Base-by-base conservation (phyloP, 768 basidiomycete species). In the Naganishia vishniacii region DNA sequence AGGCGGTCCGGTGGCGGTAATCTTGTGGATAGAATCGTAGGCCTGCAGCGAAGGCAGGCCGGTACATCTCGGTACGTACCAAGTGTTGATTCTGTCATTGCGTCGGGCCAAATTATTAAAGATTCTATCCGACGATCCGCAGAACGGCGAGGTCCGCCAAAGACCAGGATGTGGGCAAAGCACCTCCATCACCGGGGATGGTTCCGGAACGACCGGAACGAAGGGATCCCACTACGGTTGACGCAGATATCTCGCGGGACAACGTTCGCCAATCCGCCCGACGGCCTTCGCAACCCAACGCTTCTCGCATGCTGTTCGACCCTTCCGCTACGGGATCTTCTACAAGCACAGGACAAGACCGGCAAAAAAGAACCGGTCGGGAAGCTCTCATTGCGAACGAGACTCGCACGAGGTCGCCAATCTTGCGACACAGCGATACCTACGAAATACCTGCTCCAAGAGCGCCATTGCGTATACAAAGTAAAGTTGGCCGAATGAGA, bases 11-110 rank as follows among this genome's bases (percentile, higher is more conserved):
- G 53, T 25, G 47, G 61, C 26, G 61, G 45, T 4, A 40, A 58
- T 23, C 37, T 62, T 11, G 37, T 62, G 31, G 48, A 62, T 26
- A 20, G 48, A 18, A 62, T 62, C 25, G 61, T 62, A 12, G 61
- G 46, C 16, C 15, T 48, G 47, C 61, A 62, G 46, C 46, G 61
- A 49, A 42, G 61, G 13, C 61, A 62, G 61, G 61, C 61, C 8
- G 61, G 47, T 11, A 37, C 20, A 2, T 32, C 53, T 4, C 18
- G 37, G 53, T 56, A 40, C 13, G 53, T 56, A 20, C 13, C 13
- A 20, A 25, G 45, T 9, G 45, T 8, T 48, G 7, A 40, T 41
- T 56, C 13, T 11, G 16, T 25, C 2, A 34, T 11, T 2, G 7
- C 23, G 6, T 7, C 23, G 0, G 3, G n/a, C 2, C n/a, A n/a